Evolutionary conservation across 495 filamentous ascomycete genomes (phyloP).

Genomic region (Aspergillus biplanus): DNA sequence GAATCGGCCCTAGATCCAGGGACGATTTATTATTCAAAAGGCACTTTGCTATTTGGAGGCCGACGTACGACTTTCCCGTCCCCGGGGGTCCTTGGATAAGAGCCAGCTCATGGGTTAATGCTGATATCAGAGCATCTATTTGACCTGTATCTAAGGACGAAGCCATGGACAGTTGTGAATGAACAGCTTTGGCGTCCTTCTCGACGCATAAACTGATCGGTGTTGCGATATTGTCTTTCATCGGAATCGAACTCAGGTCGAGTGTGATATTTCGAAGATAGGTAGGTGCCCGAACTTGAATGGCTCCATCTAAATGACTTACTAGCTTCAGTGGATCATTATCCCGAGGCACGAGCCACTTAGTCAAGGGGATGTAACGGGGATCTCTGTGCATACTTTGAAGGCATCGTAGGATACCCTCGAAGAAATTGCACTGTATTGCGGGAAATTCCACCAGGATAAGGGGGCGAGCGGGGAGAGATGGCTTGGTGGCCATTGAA

Average conservation of each 20-base stretch:
- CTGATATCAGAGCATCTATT: slow-evolving; percentile 55
- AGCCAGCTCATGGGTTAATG: slow-evolving; percentile 56
- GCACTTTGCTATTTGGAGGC: slow-evolving; percentile 53
- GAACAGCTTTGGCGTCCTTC: not conserved
- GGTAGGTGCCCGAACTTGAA: not conserved
- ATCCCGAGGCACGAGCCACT: slow-evolving; percentile 9
- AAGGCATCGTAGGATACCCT: slow-evolving; percentile 58
- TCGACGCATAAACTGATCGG: not conserved
- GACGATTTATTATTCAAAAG: slow-evolving; percentile 56
- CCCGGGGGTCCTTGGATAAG: slow-evolving; percentile 78
- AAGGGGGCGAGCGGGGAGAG: slow-evolving; percentile 7
- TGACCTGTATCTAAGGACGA: slow-evolving; percentile 61
- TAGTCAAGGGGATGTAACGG: slow-evolving; percentile 23
- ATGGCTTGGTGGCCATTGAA: not conserved
- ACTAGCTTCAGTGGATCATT: no score
- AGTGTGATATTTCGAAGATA: slow-evolving; percentile 4
- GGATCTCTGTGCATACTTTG: slow-evolving; percentile 50
- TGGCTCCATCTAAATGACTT: no score
- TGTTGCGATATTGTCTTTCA: no score
- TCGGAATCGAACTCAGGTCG: not conserved
- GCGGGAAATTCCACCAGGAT: slow-evolving; percentile 67
- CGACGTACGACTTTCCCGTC: slow-evolving; percentile 62
- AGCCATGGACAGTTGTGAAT: slow-evolving; percentile 8
- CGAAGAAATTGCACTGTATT: slow-evolving; percentile 61
- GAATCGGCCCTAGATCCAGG: slow-evolving; percentile 61